Percentiles rank a stretch among this genome's conserved stretches.
phyloP scores from a whole-genome alignment of 805 yeast genomes.

The Starmerella geochares region DNA sequence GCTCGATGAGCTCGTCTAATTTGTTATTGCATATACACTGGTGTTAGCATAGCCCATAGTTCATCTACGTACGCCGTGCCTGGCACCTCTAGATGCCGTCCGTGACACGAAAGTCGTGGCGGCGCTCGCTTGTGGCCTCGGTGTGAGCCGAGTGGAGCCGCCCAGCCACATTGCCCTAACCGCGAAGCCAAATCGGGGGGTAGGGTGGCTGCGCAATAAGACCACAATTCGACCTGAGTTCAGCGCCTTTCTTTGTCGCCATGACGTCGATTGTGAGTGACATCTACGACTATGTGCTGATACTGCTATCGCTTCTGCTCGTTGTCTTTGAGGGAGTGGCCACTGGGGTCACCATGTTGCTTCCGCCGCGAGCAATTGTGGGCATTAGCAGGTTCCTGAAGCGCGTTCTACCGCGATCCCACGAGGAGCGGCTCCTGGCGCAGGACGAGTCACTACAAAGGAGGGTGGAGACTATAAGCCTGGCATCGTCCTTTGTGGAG shows the following conservation, averaged over 20 bases:
- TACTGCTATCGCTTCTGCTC: constrained; percentile 20
- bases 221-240: neutral
- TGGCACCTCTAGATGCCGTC: too few species aligned
- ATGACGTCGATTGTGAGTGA: constrained; percentile 1
- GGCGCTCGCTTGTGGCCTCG: too few species aligned
- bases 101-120: too few species aligned
- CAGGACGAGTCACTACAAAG: constrained; percentile 8
- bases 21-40: too few species aligned
- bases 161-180: neutral
- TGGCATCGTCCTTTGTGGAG: constrained; percentile 39
- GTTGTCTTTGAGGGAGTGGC: constrained; percentile 22
- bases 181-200: neutral
- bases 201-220: constrained; percentile 2
- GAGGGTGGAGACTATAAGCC: constrained; percentile 12
- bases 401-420: constrained; percentile 14
- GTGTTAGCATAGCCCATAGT: too few species aligned
- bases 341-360: constrained; percentile 21
- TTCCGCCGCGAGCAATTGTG: constrained; percentile 21
- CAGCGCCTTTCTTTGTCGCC: neutral
- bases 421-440: constrained; percentile 13
- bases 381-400: constrained; percentile 14
- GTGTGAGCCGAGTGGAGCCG: too few species aligned
- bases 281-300: constrained; percentile 17
- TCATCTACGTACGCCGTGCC: too few species aligned
- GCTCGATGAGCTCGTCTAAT: too few species aligned